Evolutionary conservation across 2,329 filamentous ascomycete species (phyloP), one percentile per base, ranked within the genome.

Genomic region (Raffaelea deltoideospora): DNA sequence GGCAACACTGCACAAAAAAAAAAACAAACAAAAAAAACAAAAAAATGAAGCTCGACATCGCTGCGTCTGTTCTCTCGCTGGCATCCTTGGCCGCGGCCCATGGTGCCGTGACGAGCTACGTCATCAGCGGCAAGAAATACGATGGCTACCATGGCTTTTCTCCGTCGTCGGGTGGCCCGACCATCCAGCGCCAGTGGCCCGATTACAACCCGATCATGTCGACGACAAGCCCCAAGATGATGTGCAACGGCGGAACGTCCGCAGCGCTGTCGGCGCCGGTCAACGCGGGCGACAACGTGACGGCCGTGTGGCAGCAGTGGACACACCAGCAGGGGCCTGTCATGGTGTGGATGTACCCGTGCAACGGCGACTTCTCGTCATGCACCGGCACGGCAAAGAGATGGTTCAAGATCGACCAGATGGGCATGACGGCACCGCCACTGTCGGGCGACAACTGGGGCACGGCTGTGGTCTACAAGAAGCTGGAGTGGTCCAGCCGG

Each of bases 321-420:
- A 72, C 68, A 1, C 68, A 73, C 48, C 53, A 60, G 37, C 68
- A 73, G 47, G 69, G 69, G 1, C 69, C 69, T n/a, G 65, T 74
- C 28, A 69, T 72, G 60, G 68, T 73, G 3, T 73, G 63, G 63
- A 50, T 67, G 48, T 67, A 65, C 56, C 63, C 66, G 41, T 72
- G 68, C 50, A 49, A 61, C 3, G 55, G 57, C 26, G 59, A 56
- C 37, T 68, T 69, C 51, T 53, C 52, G 14, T 51, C 57, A 23
- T 72, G 67, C 47, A 60, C 66, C 40, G 69, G 69, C 21, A 62
- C 61, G 34, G 60, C 61, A 22, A 59, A 63, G 48, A 57, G 58
- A 37, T 74, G 69, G 69, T 73, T 72, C 61, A 72, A 72, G 58
- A 69, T 73, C 43, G 65, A 69, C 45, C 59, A 72, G 47, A 57